Percentiles rank a stretch among this genome's conserved stretches.
phyloP scores from a whole-genome alignment of 495 filamentous ascomycete species.

The Aspergillus cristatus region DNA sequence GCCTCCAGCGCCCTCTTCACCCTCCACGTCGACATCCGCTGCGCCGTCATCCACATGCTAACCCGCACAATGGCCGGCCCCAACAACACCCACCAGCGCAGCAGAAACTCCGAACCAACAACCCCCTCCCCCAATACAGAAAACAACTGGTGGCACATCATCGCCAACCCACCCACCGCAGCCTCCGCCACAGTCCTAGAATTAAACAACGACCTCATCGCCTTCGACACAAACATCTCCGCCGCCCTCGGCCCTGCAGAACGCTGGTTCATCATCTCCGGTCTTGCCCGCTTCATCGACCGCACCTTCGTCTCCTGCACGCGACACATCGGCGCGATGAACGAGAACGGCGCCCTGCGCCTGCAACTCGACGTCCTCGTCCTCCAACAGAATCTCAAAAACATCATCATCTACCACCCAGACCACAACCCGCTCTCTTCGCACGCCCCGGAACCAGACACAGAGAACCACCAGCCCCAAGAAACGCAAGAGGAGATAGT shows the following conservation, averaged over 20 bases:
- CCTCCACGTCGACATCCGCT: constrained; percentile 79
- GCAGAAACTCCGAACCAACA: constrained; percentile 27
- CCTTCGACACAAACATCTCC: constrained; percentile 72
- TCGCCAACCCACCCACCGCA: constrained; percentile 64
- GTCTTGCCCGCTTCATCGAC: constrained; percentile 64
- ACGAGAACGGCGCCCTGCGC: constrained; percentile 62
- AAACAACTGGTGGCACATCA: constrained; percentile 58
- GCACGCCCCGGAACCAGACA: constrained; percentile 16
- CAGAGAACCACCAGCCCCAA: constrained; percentile 6
- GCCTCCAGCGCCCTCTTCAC: constrained; percentile 68
- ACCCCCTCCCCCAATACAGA: constrained; percentile 45
- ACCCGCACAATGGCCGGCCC: constrained; percentile 39
- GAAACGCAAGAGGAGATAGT: constrained; percentile 36
- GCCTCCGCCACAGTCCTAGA: constrained; percentile 69
- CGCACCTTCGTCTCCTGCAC: constrained; percentile 58
- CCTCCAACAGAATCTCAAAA: constrained; percentile 89
- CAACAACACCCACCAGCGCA: constrained; percentile 20
- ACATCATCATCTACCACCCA: constrained; percentile 49
- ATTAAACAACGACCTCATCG: constrained; percentile 70
- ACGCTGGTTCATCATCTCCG: constrained; percentile 63
- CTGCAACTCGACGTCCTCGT: constrained; percentile 90
- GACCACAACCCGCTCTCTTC: too few species aligned
- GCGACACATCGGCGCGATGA: constrained; percentile 57
- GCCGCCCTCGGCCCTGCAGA: constrained; percentile 52
- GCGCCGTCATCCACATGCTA: constrained; percentile 63